phyloP scores from a whole-genome alignment of 192 early-diverging fungal genomes.

The Dissophora globulifera region DNA sequence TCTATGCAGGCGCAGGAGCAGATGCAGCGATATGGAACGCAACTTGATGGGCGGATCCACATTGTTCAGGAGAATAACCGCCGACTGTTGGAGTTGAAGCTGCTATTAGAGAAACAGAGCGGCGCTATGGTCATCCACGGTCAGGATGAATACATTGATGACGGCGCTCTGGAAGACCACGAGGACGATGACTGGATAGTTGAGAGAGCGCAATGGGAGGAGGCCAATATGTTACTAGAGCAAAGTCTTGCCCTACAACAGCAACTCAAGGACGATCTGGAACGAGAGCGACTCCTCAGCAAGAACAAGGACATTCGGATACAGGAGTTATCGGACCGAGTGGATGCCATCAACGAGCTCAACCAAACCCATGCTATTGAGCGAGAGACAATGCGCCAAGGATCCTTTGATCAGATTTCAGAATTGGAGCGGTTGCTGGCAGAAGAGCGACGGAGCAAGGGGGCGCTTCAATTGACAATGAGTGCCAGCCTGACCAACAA shows the following conservation, averaged over 20 bases:
- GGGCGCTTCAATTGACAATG: background rate
- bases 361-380: constrained; percentile 9
- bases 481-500: background rate
- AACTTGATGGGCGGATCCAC: constrained; percentile 27
- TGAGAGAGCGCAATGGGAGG: constrained; percentile 12
- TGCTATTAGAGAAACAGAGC: constrained; percentile 7
- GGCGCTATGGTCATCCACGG: constrained; percentile 1
- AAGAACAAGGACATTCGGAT: constrained; percentile 9
- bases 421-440: constrained; percentile 1
- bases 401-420: constrained; percentile 7
- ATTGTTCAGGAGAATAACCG: constrained; percentile 19
- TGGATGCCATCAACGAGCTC: constrained; percentile 6
- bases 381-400: background rate
- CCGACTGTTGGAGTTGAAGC: constrained; percentile 22
- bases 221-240: constrained; percentile 11
- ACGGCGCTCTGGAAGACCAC: constrained; percentile 1
- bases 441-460: constrained; percentile 1
- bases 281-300: constrained; percentile 5
- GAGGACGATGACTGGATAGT: constrained; percentile 6
- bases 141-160: constrained; percentile 3
- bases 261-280: constrained; percentile 10
- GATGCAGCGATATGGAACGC: constrained; percentile 16
- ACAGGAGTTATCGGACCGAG: constrained; percentile 4
- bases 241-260: constrained; percentile 14
- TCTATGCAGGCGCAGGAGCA: background rate